phyloP scores from a whole-genome alignment of 305 asterid genomes.

The Nicotiana rustica region DNA sequence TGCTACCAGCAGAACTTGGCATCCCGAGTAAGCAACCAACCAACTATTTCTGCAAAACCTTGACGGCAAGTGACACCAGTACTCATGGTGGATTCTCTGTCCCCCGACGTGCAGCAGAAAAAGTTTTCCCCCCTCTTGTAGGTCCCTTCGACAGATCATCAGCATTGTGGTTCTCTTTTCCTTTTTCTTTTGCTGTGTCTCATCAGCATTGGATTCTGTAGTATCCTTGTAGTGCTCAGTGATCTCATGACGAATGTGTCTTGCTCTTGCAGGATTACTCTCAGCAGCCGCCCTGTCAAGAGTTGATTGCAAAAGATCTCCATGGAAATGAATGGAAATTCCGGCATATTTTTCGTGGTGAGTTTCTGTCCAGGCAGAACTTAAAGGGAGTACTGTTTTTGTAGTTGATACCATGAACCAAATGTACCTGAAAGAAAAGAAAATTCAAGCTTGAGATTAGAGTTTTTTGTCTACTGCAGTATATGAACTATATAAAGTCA shows the following conservation, averaged over 20 bases:
- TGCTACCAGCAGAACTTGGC: conserved; percentile 90
- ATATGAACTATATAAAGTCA: background rate
- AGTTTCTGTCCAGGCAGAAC: conserved; percentile 38
- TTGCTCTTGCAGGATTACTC: conserved; percentile 72
- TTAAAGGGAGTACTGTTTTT: background rate
- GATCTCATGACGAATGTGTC: conserved; percentile 26
- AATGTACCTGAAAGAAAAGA: conserved; percentile 11
- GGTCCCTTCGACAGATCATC: conserved; percentile 41
- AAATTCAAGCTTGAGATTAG: conserved; percentile 9
- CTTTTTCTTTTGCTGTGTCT: conserved; percentile 11
- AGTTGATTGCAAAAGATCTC: conserved; percentile 92
- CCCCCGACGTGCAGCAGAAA: conserved; percentile 98
- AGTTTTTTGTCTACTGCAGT: conserved; percentile 19
- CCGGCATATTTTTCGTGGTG: conserved; percentile 93
- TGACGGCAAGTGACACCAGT: conserved; percentile 94
- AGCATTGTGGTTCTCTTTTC: conserved; percentile 27
- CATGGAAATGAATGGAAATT: conserved; percentile 99
- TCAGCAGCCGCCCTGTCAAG: conserved; percentile 93
- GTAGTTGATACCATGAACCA: conserved; percentile 1
- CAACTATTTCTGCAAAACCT: conserved; percentile 89
- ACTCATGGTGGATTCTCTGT: conserved; percentile 99
- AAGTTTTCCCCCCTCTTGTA: conserved; percentile 98
- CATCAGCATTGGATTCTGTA: background rate
- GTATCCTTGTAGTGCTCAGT: background rate
- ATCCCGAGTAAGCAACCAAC: conserved; percentile 91